Conservation (phyloP, 805 yeast genomes). For the Phaffomyces thermotolerans region DNA sequence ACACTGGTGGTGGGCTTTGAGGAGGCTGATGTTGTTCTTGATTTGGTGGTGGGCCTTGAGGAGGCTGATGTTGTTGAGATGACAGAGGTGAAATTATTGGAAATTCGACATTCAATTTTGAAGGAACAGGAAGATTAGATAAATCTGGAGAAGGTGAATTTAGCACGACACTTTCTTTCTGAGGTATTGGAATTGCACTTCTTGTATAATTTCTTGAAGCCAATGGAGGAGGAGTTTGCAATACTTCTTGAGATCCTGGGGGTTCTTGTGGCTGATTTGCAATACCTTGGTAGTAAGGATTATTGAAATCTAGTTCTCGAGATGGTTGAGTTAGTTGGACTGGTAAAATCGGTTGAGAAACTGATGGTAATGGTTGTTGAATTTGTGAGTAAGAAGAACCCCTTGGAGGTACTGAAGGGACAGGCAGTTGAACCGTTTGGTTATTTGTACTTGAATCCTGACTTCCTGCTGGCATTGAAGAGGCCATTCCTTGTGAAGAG, state of each 20-base stretch:
- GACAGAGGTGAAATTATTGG: constrained; percentile 1
- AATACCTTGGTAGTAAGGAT: constrained; percentile 15
- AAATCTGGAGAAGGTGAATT: not conserved
- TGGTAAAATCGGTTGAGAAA: constrained; percentile 1
- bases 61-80: not conserved
- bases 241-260: not conserved
- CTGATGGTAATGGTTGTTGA: constrained; percentile 2
- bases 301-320: constrained; percentile 8
- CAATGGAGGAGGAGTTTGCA: not conserved
- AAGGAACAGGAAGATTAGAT: no score
- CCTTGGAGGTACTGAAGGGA: not conserved
- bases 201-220: constrained; percentile 2
- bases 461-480: not conserved
- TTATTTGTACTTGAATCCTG: no score
- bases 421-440: no score
- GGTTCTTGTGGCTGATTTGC: not conserved
- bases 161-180: not conserved
- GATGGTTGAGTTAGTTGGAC: constrained; percentile 1
- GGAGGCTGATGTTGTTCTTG: not conserved
- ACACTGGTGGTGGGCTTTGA: not conserved
- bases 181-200: constrained; percentile 8
- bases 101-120: not conserved
- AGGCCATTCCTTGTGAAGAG: not conserved
- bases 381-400: not conserved
- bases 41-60: not conserved